A percentile compares a stretch with the other conserved stretches of the same genome.
Evolutionary conservation across 2,329 filamentous ascomycete species (phyloP).

Genomic region (Balansia obtecta): DNA sequence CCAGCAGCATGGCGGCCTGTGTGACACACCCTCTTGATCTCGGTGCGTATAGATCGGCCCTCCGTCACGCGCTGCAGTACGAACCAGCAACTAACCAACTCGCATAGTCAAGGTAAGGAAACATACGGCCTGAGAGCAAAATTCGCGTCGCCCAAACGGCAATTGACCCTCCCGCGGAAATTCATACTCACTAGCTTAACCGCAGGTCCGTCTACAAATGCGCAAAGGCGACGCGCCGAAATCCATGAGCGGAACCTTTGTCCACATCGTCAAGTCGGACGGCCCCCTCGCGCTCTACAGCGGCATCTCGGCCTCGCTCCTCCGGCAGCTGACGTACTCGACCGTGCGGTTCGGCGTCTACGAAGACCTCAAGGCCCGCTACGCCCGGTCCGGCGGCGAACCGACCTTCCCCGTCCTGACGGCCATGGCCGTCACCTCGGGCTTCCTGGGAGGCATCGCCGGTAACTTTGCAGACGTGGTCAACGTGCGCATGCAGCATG

Average conservation of each 20-base stretch:
- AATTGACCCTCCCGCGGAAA: not conserved
- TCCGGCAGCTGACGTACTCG: conserved; percentile 91
- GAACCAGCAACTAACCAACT: not conserved
- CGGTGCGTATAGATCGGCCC: conserved; percentile 41
- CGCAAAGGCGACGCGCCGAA: conserved; percentile 62
- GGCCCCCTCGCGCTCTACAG: conserved; percentile 75
- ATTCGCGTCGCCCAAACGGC: not conserved
- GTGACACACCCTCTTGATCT: conserved; percentile 92
- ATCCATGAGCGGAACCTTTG: conserved; percentile 76
- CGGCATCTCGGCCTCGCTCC: conserved; percentile 81
- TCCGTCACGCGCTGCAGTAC: not conserved
- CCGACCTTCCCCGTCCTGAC: conserved; percentile 69
- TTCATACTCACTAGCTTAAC: not conserved
- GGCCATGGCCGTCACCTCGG: conserved; percentile 69
- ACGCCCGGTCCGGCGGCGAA: conserved; percentile 35
- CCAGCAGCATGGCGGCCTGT: conserved; percentile 79
- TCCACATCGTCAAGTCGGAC: conserved; percentile 64
- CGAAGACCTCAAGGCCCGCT: conserved; percentile 71
- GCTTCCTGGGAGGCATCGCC: conserved; percentile 76
- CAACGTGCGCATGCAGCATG: conserved; percentile 98
- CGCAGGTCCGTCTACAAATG: conserved; percentile 75
- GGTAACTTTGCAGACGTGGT: conserved; percentile 94
- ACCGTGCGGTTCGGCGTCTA: conserved; percentile 95
- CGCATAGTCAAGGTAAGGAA: conserved; percentile 8
- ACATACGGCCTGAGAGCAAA: no score